A percentile compares a stretch with the other conserved stretches of the same genome.
Evolutionary conservation across 495 filamentous ascomycete species (phyloP).

Genomic region (Talaromyces wortmannii): DNA sequence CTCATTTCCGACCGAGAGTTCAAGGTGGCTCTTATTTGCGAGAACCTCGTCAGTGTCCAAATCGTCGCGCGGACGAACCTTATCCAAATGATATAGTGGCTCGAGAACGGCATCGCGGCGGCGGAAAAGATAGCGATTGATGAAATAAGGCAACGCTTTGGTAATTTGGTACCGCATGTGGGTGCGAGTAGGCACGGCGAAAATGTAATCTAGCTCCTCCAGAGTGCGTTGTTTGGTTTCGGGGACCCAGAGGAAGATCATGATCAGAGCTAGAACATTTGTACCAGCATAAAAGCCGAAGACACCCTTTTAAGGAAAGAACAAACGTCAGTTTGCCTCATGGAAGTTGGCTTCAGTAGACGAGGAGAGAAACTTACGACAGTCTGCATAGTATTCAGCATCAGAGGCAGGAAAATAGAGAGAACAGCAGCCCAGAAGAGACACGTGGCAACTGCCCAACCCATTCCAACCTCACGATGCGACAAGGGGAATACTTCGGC

Average conservation of each 20-base stretch:
- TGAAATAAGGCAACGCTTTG: constrained; percentile 61
- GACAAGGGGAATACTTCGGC: constrained; percentile 78
- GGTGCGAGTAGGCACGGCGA: constrained; percentile 58
- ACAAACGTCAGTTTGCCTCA: constrained; percentile 16
- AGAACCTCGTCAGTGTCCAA: background rate
- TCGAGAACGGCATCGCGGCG: constrained; percentile 44
- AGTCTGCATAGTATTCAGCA: constrained; percentile 51
- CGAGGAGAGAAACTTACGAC: constrained; percentile 35
- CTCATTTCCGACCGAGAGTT: too few relatives aligned
- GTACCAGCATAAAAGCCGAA: constrained; percentile 60
- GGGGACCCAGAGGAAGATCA: constrained; percentile 70
- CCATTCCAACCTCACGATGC: constrained; percentile 69
- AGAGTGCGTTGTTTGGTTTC: constrained; percentile 77
- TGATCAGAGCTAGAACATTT: constrained; percentile 59
- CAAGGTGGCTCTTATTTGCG: background rate
- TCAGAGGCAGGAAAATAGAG: constrained; percentile 62
- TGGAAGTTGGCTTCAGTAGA: background rate
- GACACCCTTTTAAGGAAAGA: constrained; percentile 2
- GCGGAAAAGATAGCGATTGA: constrained; percentile 58
- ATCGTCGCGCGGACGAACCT: background rate
- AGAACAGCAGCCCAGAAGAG: constrained; percentile 70
- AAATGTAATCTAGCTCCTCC: constrained; percentile 83
- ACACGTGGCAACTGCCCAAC: constrained; percentile 65
- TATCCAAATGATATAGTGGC: constrained; percentile 58
- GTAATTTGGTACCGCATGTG: constrained; percentile 60